These are phyloP conservation scores for Sutorius eximius DNA, from an alignment of 1,284 basidiomycete genomes.

Conservation along the genomic window DNA sequence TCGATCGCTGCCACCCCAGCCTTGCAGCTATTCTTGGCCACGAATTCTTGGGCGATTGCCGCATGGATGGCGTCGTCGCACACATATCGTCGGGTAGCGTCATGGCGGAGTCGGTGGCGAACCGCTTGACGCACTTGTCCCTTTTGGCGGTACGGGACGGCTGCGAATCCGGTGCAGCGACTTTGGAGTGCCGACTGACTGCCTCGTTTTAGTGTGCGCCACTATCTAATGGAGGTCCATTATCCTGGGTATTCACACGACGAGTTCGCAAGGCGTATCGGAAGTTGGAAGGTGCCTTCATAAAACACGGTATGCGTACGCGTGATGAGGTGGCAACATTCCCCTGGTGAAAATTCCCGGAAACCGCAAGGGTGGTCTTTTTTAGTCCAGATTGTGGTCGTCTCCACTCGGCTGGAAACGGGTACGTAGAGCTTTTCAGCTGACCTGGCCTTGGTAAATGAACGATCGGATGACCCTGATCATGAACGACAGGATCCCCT, in stretches of 20 bases:
- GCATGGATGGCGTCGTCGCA: not conserved
- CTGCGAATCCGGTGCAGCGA: constrained; percentile 3
- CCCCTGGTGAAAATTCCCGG: not conserved
- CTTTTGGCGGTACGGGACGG: not conserved
- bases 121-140: not conserved
- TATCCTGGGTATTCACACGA: constrained; percentile 24
- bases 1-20: constrained; percentile 5
- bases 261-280: constrained; percentile 8
- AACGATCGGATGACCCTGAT: constrained; percentile 17
- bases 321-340: constrained; percentile 4
- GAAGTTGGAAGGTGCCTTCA: constrained; percentile 17
- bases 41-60: constrained; percentile 8
- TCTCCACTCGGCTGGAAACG: not conserved
- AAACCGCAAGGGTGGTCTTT: not conserved
- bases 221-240: constrained; percentile 14
- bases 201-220: constrained; percentile 18
- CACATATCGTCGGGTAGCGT: constrained; percentile 6
- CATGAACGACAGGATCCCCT: not conserved
- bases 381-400: constrained; percentile 17
- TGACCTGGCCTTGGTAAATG: not conserved
- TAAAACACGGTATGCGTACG: constrained; percentile 6
- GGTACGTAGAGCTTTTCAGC: not conserved
- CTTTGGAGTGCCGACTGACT: not conserved
- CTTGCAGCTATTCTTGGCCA: constrained; percentile 10
- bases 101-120: constrained; percentile 6